Evolutionary conservation across 192 early-diverging fungal genomes (phyloP), one percentile per base, ranked within the genome.

Genomic region (Phlyctochytrium planicorne): DNA sequence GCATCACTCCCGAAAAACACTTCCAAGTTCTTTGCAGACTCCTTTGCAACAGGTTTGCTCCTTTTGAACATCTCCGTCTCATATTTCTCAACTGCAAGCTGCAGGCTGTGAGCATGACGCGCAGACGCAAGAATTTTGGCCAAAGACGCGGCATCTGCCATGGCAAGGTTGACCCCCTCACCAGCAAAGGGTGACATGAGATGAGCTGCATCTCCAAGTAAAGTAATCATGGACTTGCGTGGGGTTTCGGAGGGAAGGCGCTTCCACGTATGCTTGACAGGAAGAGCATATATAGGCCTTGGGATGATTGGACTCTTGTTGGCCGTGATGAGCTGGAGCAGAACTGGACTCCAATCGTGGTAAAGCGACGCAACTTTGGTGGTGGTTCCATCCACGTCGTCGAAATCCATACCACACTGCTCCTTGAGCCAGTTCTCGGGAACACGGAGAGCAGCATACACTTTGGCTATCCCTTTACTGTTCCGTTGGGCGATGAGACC

Each of bases 401-500:
- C 34, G 16, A 33, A 63, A 34, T 35, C 33, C 61, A 53, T 47
- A 34, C 33, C 2, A 24, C 17, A 23, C 29, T 60, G 0, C 50
- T 23, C 63, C 50, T 47, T 0, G 24, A 30, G 34, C 6, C 30
- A 27, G 16, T 24, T n/a, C 34, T 30, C 17, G n/a, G n/a, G n/a
- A 27, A 14, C 16, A 12, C 31, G 3, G 30, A 61, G 2, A 2
- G 16, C 30, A n/a, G 32, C 30, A 24, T 62, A 68, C 27, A n/a
- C 34, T 2, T 23, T 29, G 20, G 59, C 27, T 25, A 40, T 2
- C 3, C 6, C 25, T 20, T 59, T 59, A 23, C 52, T 50, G 33
- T 14, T 24, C 30, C 16, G 32, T 3, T 82, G 79, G 31, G 62
- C 68, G 34, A 77, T 32, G 30, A 82, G 17, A 2, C 59, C 75